Conservation (phyloP, 331 rosid genomes). For the Acacia pycnantha region DNA sequence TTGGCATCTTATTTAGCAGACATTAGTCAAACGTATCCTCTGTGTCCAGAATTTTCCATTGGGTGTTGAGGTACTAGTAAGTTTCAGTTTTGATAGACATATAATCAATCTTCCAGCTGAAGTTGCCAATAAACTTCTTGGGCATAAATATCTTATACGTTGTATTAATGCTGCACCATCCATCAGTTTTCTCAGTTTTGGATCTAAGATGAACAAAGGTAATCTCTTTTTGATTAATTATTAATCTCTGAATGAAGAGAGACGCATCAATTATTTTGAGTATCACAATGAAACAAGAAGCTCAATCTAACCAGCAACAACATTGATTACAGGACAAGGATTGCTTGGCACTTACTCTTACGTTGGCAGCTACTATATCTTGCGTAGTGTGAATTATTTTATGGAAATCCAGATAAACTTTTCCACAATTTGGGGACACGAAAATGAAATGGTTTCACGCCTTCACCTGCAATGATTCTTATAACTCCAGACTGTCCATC, state of each 20-base stretch:
- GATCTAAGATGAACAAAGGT: background rate
- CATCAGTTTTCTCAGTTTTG: background rate
- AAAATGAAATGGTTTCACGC: background rate
- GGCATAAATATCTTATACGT: background rate
- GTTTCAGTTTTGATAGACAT: background rate
- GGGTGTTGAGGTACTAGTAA: background rate
- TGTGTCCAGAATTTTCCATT: background rate
- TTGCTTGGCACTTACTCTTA: background rate
- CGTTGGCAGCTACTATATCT: background rate
- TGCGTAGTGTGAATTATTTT: background rate
- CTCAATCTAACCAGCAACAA: background rate
- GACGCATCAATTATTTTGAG: background rate
- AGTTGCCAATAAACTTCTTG: background rate
- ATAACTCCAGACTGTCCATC: background rate
- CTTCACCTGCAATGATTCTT: background rate
- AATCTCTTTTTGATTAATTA: background rate
- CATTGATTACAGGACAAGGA: background rate
- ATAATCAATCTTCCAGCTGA: background rate
- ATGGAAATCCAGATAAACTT: background rate
- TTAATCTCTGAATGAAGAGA: background rate
- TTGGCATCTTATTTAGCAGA: background rate
- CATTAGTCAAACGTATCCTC: background rate
- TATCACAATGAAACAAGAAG: background rate
- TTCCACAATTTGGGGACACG: background rate
- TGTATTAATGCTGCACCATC: background rate